Base-by-base conservation (phyloP, 2,329 filamentous ascomycete species). In the Microdochium nivale region DNA sequence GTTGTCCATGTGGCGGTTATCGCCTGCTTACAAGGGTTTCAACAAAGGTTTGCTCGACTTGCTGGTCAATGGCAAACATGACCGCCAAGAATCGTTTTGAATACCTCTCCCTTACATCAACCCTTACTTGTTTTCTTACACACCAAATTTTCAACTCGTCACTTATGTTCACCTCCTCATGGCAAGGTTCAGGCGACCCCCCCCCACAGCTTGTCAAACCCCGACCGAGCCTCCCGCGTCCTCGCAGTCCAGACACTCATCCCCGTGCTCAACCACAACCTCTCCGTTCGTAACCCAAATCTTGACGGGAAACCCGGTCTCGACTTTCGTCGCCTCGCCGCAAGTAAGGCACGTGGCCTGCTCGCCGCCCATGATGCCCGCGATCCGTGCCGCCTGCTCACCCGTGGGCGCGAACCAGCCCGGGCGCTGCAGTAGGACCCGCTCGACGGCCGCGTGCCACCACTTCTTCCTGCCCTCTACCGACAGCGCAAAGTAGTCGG, bases 1-100 rank as follows among this genome's bases (percentile, higher is more conserved):
- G 8, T 75, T 75, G 3, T 67, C 70, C 2, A 72, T 66, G 4
- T n/a, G n/a, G n/a, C n/a, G n/a, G n/a, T n/a, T n/a, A n/a, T n/a
- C n/a, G n/a, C n/a, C n/a, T n/a, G n/a, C n/a, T n/a, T n/a, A n/a
- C n/a, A n/a, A n/a, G n/a, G n/a, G n/a, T n/a, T n/a, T n/a, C n/a
- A n/a, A n/a, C n/a, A n/a, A n/a, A n/a, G n/a, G n/a, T n/a, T n/a
- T n/a, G n/a, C n/a, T n/a, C n/a, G n/a, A n/a, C n/a, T n/a, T n/a
- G n/a, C n/a, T n/a, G n/a, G n/a, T n/a, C n/a, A n/a, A n/a, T n/a
- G n/a, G n/a, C n/a, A n/a, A n/a, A n/a, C n/a, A n/a, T n/a, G n/a
- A n/a, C n/a, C n/a, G n/a, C n/a, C n/a, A n/a, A n/a, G n/a, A n/a
- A n/a, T n/a, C n/a, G n/a, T n/a, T n/a, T n/a, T n/a, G n/a, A n/a